These are phyloP conservation scores for Phaeotremella fagi DNA, from an alignment of 768 basidiomycete species.

Conservation along the genomic window DNA sequence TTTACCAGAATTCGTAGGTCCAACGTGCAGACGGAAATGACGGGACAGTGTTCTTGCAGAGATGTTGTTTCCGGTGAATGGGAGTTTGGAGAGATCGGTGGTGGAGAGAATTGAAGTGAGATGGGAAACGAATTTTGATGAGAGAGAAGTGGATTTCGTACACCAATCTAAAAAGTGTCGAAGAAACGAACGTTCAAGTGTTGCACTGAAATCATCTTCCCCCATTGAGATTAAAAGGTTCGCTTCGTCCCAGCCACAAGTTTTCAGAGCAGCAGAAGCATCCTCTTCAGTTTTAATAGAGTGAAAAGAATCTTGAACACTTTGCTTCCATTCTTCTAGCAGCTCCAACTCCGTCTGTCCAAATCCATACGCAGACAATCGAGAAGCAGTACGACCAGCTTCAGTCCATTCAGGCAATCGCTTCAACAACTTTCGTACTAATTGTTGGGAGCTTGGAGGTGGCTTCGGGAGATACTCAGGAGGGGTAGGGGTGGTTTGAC, in stretches of 20 bases:
- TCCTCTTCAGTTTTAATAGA: conserved; percentile 6
- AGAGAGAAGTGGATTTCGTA: neutral
- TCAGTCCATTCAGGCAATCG: conserved; percentile 23
- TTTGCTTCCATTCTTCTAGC: conserved; percentile 5
- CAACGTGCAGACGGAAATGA: conserved; percentile 89
- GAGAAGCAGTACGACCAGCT: conserved; percentile 9
- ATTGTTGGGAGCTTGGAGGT: conserved; percentile 4
- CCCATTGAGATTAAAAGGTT: conserved; percentile 20
- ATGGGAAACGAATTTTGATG: conserved; percentile 7
- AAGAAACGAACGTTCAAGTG: conserved; percentile 31
- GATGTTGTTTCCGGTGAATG: conserved; percentile 26
- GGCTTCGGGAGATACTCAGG: conserved; percentile 17
- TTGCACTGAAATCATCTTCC: conserved; percentile 20
- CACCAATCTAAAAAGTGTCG: conserved; percentile 24
- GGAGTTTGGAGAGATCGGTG: conserved; percentile 33
- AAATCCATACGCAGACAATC: conserved; percentile 26
- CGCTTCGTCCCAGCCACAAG: conserved; percentile 20
- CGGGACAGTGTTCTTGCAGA: conserved; percentile 57
- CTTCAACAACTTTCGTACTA: conserved; percentile 9
- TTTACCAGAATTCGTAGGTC: conserved; percentile 96
- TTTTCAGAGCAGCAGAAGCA: conserved; percentile 3
- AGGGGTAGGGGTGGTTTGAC: conserved; percentile 5
- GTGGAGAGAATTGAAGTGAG: conserved; percentile 21
- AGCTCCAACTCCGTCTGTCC: neutral
- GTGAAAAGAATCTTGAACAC: conserved; percentile 2